Conservation (phyloP, 1,284 basidiomycete species). For the Trametes sp. region DNA sequence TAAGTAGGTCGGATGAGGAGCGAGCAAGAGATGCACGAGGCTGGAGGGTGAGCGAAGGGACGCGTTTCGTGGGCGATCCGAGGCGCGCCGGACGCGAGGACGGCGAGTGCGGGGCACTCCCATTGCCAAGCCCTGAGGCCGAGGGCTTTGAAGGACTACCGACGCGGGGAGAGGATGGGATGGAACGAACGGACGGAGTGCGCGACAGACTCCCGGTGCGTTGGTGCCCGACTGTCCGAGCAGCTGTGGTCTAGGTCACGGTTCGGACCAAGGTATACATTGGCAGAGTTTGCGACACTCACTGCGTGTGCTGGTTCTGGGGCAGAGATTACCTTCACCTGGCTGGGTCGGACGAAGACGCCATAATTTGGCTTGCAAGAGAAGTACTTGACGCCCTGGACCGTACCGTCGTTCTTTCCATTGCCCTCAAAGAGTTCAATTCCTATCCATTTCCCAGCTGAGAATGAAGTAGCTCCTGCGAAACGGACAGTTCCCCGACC, state of each 20-base stretch:
- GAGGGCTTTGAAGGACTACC: constrained; percentile 50
- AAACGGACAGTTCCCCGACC: constrained; percentile 91
- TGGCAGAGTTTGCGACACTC: background rate
- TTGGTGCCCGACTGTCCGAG: constrained; percentile 46
- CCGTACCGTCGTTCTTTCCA: constrained; percentile 96
- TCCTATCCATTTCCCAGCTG: constrained; percentile 94
- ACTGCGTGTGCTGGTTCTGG: constrained; percentile 44
- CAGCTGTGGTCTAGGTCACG: constrained; percentile 31
- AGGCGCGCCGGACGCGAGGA: constrained; percentile 41
- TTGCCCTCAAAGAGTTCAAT: constrained; percentile 84
- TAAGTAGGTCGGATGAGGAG: constrained; percentile 36
- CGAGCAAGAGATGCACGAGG: constrained; percentile 43
- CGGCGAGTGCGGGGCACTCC: constrained; percentile 27
- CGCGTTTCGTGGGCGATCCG: constrained; percentile 51
- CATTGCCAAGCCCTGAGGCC: constrained; percentile 17
- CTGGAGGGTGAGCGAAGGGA: constrained; percentile 46
- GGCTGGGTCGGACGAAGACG: constrained; percentile 91
- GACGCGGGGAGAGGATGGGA: constrained; percentile 48
- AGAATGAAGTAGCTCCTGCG: constrained; percentile 86
- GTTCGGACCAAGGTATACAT: constrained; percentile 2
- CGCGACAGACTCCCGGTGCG: constrained; percentile 50
- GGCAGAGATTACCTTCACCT: constrained; percentile 75
- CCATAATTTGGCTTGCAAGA: constrained; percentile 80
- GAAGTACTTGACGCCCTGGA: constrained; percentile 89
- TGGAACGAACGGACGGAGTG: constrained; percentile 46